A percentile compares a stretch with the other conserved stretches of the same genome.
These are phyloP conservation scores for Alternaria alternata DNA, from an alignment of 2,329 filamentous ascomycete genomes.

Conservation along the genomic window DNA sequence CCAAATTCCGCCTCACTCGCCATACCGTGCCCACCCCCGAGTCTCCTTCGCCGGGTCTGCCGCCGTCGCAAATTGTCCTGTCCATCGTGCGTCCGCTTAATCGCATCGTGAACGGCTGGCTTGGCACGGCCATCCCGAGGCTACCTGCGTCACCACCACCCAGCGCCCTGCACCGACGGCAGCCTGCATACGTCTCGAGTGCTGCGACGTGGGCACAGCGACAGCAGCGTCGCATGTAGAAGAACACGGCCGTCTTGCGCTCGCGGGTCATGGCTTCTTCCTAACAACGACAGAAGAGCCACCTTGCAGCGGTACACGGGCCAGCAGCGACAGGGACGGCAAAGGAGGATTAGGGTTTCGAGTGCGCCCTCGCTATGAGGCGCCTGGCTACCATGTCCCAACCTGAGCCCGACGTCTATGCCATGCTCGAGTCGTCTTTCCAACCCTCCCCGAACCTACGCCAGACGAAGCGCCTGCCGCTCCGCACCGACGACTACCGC, in stretches of 20 bases:
- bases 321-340: constrained; percentile 6
- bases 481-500: constrained; percentile 37
- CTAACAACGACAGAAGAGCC: constrained; percentile 14
- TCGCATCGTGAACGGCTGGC: constrained; percentile 22
- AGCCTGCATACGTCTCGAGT: constrained; percentile 16
- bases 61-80: constrained; percentile 6
- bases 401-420: constrained; percentile 36
- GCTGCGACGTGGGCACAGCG: constrained; percentile 15
- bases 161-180: constrained; percentile 18
- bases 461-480: constrained; percentile 38
- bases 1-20: constrained; percentile 11
- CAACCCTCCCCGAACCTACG: constrained; percentile 34
- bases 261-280: constrained; percentile 33
- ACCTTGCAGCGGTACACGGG: constrained; percentile 14
- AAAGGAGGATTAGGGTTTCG: background rate
- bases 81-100: constrained; percentile 6
- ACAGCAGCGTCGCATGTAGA: constrained; percentile 29
- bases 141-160: constrained; percentile 41
- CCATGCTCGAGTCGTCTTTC: constrained; percentile 46
- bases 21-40: constrained; percentile 17
- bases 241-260: constrained; percentile 13
- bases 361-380: background rate
- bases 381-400: constrained; percentile 32
- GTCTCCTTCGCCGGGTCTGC: constrained; percentile 9
- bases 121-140: constrained; percentile 30